Evolutionary conservation across 176 grass and related monocot genomes (phyloP), one percentile per base, ranked within the genome.

Genomic region (Cymbopogon citratus): DNA sequence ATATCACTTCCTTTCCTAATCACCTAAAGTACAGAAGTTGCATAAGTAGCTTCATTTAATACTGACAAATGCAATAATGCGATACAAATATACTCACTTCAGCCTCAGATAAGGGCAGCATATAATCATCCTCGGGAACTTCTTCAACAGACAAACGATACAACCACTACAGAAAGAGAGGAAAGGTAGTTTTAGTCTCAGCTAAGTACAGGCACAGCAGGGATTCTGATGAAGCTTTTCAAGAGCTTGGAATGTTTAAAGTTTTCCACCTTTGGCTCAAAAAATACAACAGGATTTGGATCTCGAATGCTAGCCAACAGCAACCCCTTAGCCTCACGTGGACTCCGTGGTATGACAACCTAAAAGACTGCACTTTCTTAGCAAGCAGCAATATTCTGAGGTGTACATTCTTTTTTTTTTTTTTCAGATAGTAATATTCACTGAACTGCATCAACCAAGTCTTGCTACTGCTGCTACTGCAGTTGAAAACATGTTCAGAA

Each of bases 271-370:
- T 98, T 98, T 81, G 92, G 92, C 79, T 98, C 95, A 33, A 98
- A 98, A 91, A 98, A 98, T 73, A 98, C 16, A 57, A 94, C 90
- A 9, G 95, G 95, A 70, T 98, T 98, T 71, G 92, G 88, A 83
- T 98, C 95, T 63, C 95, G 79, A 85, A 98, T 98, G 84, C 92
- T 91, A 19, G 92, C 82, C 82, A 98, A 80, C 21, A 98, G 73
- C 64, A 98, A 72, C 82, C 95, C 95, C 90, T 98, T 98, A 18
- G 95, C 95, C 70, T 98, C 92, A 1, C 24, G 66, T 61, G 95
- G 95, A 61, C 92, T 98, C 40, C 95, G 82, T 54, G 95, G 95
- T 77, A 98, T 91, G 73, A 98, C 90, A 75, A 98, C 90, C 95
- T 98, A 82, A 85, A 87, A 93, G 69, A 52, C 35, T 52, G 73